Percentiles rank a stretch among this genome's conserved stretches.
Conservation (phyloP, 305 asterid species). For the Fraxinus greggii region DNA sequence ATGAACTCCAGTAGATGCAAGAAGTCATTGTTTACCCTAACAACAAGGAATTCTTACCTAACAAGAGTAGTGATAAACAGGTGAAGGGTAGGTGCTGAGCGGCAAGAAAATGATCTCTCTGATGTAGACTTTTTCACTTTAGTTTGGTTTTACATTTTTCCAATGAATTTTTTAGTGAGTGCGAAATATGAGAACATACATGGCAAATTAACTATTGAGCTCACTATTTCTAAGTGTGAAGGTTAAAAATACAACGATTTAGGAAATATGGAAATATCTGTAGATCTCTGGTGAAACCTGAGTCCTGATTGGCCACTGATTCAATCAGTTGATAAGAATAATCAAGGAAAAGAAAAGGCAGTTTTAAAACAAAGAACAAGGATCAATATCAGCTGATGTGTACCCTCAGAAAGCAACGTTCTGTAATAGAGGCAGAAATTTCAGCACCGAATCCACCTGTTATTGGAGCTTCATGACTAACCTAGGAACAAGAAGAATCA, state of each 20-base stretch:
- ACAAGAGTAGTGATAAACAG: not conserved
- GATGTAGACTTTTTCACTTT: not conserved
- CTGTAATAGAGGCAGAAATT: conserved; percentile 83
- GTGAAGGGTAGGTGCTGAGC: not conserved
- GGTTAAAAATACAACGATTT: not conserved
- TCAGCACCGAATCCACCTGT: conserved; percentile 98
- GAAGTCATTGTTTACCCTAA: not conserved
- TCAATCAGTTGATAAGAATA: conserved; percentile 7
- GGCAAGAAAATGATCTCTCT: not conserved
- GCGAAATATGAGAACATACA: not conserved
- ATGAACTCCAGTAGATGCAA: not conserved
- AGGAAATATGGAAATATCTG: not conserved
- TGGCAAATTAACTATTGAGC: not conserved
- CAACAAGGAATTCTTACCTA: not conserved
- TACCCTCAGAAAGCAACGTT: conserved; percentile 91
- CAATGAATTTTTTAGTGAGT: not conserved
- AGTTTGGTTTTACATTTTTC: not conserved
- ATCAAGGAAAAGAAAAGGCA: conserved; percentile 1
- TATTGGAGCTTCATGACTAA: conserved; percentile 95
- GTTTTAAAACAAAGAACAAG: not conserved
- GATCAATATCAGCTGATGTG: conserved; percentile 1
- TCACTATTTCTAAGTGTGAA: not conserved
- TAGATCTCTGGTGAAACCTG: not conserved
- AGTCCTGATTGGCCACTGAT: not conserved
- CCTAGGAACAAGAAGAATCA: conserved; percentile 33